Evolutionary conservation across 208 protist genomes (phyloP).

Genomic region (Histomonas meleagridis): DNA sequence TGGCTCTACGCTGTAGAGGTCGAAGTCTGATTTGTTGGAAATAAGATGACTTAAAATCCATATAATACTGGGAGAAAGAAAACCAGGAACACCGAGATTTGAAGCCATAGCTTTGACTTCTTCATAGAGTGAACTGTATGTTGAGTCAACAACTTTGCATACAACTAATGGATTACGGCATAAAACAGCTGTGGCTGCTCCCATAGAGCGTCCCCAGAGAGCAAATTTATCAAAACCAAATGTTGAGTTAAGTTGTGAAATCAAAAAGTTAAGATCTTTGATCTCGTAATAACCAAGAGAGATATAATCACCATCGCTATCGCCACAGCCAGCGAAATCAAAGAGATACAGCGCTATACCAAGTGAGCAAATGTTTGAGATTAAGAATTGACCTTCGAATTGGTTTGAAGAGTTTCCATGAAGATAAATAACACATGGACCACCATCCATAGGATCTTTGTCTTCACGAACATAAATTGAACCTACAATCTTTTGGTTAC

Average conservation of each 20-base stretch:
- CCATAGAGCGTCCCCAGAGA: neutral
- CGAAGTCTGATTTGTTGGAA: neutral
- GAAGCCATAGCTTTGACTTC: neutral
- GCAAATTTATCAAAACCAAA: neutral
- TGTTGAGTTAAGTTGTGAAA: neutral
- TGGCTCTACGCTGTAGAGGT: neutral
- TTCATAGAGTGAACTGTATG: neutral
- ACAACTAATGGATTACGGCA: neutral
- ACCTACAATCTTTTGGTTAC: neutral
- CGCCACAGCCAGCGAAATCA: neutral
- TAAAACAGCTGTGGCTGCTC: neutral
- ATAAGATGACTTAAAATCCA: neutral
- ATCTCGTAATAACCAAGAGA: neutral
- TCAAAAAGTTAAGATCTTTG: neutral
- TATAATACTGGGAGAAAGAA: neutral
- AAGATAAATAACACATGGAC: neutral
- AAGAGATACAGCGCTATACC: neutral
- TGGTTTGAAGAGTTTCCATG: neutral
- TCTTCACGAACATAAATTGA: neutral
- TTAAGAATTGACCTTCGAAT: conserved; percentile 14
- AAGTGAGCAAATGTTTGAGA: neutral
- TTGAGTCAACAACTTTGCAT: neutral
- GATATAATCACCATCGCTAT: neutral
- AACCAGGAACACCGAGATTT: neutral
- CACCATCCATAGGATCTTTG: neutral